These are phyloP conservation scores for Furcasterigmium sp. DNA, from an alignment of 2,329 filamentous ascomycete species.

Conservation along the genomic window DNA sequence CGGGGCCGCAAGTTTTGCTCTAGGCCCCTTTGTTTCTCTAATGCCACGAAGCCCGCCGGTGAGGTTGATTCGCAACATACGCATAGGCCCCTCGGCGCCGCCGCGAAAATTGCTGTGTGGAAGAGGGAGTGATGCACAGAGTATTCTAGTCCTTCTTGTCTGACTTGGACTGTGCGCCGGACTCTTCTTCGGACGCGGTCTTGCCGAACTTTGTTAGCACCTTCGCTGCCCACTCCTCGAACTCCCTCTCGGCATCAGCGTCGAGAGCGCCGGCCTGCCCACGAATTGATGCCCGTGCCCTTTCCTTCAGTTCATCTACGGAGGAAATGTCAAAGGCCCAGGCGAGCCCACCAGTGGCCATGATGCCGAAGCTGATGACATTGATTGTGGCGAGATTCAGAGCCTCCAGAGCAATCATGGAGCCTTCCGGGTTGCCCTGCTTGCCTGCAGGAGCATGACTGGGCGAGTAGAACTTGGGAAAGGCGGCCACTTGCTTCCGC, in stretches of 20 bases:
- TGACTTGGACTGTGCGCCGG: slow-evolving; percentile 6
- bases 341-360: slow-evolving; percentile 66
- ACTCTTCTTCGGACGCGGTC: slow-evolving; percentile 9
- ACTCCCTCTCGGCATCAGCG: slow-evolving; percentile 51
- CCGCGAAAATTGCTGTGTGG: neutral
- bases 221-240: slow-evolving; percentile 57
- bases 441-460: slow-evolving; percentile 40
- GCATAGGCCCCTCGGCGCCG: no score
- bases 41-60: no score
- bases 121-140: neutral
- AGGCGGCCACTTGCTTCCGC: slow-evolving; percentile 53
- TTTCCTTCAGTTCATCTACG: slow-evolving; percentile 56
- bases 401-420: slow-evolving; percentile 74
- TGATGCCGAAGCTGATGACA: slow-evolving; percentile 68
- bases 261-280: slow-evolving; percentile 27
- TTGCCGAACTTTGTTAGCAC: slow-evolving; percentile 47
- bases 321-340: slow-evolving; percentile 74
- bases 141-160: slow-evolving; percentile 6
- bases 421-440: slow-evolving; percentile 52
- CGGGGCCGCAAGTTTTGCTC: no score
- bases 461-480: slow-evolving; percentile 68
- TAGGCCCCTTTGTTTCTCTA: no score
- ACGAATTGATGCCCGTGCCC: slow-evolving; percentile 38
- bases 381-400: slow-evolving; percentile 85
- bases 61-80: no score